Evolutionary conservation across 225 moss, liverwort and hornwort species (phyloP), one percentile per base, ranked within the genome.

Genomic region (Asterella californica): DNA sequence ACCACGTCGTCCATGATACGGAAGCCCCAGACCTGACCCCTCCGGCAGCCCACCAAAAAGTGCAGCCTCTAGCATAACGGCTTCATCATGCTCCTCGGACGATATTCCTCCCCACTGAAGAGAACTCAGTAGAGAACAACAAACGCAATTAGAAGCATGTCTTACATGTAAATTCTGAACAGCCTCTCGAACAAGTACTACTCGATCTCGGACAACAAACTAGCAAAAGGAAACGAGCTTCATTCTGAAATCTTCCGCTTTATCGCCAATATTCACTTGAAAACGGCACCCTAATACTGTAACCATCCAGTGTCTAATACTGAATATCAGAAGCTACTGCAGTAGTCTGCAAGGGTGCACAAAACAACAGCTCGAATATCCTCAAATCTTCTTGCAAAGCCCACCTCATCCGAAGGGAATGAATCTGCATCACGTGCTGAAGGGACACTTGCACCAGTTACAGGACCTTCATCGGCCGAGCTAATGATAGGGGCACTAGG

Each of bases 21-120:
- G 84, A 15, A 86, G 76, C 59, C 78, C 85, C 46, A 87, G 50
- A 63, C 86, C 88, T 65, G 72, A 60, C 50, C 86, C 82, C 25
- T 88, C 86, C 38, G 90, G 86, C 0, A 90, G 83, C 49, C 90
- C 88, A 76, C 89, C 89, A 72, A 88, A 88, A n/a, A 90, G 74
- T 48, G 88, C 88, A 64, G 90, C 90, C 83, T 90, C 90, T 32
- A 90, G 82, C 88, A 90, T 90, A 71, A 90, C 87, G 15, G 90
- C 90, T 82, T 90, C 90, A 50, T 90, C 90, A 85, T 90, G 90
- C 72, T 90, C 90, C 80, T 88, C 87, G 45, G 88, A 87, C 55
- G 90, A 90, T 88, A 90, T 87, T 19, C 90, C 90, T 84, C 90
- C 90, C 90, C 90, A 90, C 90, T 90, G 87, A 52, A 74, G 53